Base-by-base conservation (phyloP, 495 filamentous ascomycete genomes). In the Penicillium arizonense region DNA sequence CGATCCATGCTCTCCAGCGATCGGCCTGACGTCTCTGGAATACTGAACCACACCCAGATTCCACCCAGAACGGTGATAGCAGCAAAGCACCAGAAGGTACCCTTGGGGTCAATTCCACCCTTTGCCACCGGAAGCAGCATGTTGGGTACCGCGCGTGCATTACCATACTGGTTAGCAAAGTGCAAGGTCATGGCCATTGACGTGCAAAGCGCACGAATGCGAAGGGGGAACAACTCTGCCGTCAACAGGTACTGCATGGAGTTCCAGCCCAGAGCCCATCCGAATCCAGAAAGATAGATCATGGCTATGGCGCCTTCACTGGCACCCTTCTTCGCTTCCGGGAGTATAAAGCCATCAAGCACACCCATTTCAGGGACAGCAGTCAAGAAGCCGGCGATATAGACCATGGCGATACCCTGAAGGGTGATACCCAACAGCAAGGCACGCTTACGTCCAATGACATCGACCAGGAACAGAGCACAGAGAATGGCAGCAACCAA, bases 211-310 rank as follows among this genome's bases (percentile, higher is more conserved):
- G 74, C 74, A 20, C 74, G 74, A 50, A 77, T 77, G 5, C 75
- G 69, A 28, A 88, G 70, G 2, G 87, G 87, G 68, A 87, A 91
- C 30, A 91, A 77, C 61, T 91, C 88, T 0, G 86, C 83, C 20
- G 85, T 88, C 42, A 90, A 75, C 2, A 91, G 77, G 52, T 89
- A 91, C 58, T 88, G 87, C 74, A 89, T 87, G 4, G 75, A 79
- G 61, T 88, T 89, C 85, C 86, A 90, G 43, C 87, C 87, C 0
- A 89, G 70, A 0, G 86, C 85, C 86, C 87, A 90, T 2, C 87
- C 85, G 13, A 80, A 65, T 3, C 83, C 84, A 0, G 78, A 84
- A 37, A 89, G 33, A 55, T 83, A 89, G 45, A 89, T 86, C 79
- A 85, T 82, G 24, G 79, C 81, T 51, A 88, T 79, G 13, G 81